Conservation (phyloP, 176 grass and related monocot genomes). For the Elaeis guineensis region DNA sequence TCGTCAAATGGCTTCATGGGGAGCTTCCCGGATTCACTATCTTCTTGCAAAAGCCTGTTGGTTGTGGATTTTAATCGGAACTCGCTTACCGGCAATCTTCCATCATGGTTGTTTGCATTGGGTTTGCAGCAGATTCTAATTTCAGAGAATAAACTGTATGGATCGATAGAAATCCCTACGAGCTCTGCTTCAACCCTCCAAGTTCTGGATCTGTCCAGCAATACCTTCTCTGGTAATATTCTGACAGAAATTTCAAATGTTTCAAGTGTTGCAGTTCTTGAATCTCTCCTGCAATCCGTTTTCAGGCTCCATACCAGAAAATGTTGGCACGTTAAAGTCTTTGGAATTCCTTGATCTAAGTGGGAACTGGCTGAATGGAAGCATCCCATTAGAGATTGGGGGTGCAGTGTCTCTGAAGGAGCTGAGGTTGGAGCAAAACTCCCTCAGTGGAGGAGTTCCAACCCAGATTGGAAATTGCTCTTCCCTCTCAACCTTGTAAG, state of each 20-base stretch:
- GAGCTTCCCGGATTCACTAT: constrained; percentile 52
- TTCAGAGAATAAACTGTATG: constrained; percentile 69
- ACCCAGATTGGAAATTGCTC: constrained; percentile 59
- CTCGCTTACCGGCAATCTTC: constrained; percentile 56
- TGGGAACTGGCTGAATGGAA: constrained; percentile 51
- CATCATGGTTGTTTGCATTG: constrained; percentile 60
- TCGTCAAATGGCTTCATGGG: constrained; percentile 71
- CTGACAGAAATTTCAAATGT: constrained; percentile 49
- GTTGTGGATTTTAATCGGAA: constrained; percentile 76
- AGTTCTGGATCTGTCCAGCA: constrained; percentile 72
- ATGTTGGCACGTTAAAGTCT: constrained; percentile 50
- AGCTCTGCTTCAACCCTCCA: constrained; percentile 40
- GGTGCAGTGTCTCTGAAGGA: constrained; percentile 47
- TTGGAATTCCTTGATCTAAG: constrained; percentile 73
- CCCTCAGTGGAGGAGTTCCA: constrained; percentile 65
- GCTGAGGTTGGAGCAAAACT: constrained; percentile 64
- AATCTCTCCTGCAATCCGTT: constrained; percentile 83
- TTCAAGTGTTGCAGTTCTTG: constrained; percentile 32
- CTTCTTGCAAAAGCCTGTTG: constrained; percentile 50
- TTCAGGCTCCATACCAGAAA: constrained; percentile 46
- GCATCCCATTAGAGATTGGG: constrained; percentile 46
- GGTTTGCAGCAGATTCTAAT: constrained; percentile 60
- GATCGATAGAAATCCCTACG: constrained; percentile 38
- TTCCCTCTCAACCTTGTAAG: constrained; percentile 65
- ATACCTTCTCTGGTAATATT: constrained; percentile 81